Evolutionary conservation across 148 eudicot genomes (phyloP).

Genomic region (Persicaria tinctoria): DNA sequence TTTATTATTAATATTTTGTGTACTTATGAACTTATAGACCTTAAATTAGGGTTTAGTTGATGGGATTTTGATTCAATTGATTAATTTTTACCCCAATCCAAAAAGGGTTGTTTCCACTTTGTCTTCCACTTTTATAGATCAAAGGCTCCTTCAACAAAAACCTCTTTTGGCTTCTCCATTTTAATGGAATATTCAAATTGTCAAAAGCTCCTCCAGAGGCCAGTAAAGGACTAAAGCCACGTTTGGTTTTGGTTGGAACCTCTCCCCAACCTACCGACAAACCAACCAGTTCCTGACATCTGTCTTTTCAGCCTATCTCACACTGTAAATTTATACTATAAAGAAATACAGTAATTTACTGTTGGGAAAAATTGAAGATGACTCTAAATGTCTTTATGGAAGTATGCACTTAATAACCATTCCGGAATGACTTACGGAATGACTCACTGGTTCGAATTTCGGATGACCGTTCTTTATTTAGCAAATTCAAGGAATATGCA

Average conservation of each 20-base stretch:
- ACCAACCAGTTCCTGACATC: background rate
- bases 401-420: too few species aligned
- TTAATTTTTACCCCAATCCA: background rate
- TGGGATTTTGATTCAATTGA: background rate
- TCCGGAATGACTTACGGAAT: too few species aligned
- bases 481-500: too few species aligned
- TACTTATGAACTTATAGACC: conserved; percentile 4
- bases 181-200: background rate
- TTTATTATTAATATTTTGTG: background rate
- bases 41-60: background rate
- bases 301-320: background rate
- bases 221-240: background rate
- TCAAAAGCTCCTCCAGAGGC: background rate
- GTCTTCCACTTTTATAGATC: conserved; percentile 14
- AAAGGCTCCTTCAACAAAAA: background rate
- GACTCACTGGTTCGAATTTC: too few species aligned
- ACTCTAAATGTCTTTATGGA: too few species aligned
- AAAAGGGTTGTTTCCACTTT: conserved; percentile 20
- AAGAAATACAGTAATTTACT: too few species aligned
- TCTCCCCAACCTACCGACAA: conserved; percentile 9
- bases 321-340: background rate
- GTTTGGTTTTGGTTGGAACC: background rate
- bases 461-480: too few species aligned
- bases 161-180: background rate
- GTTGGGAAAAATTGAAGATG: too few species aligned